phyloP scores from a whole-genome alignment of 1,284 basidiomycete species.

The Rhizoctonia solani region DNA sequence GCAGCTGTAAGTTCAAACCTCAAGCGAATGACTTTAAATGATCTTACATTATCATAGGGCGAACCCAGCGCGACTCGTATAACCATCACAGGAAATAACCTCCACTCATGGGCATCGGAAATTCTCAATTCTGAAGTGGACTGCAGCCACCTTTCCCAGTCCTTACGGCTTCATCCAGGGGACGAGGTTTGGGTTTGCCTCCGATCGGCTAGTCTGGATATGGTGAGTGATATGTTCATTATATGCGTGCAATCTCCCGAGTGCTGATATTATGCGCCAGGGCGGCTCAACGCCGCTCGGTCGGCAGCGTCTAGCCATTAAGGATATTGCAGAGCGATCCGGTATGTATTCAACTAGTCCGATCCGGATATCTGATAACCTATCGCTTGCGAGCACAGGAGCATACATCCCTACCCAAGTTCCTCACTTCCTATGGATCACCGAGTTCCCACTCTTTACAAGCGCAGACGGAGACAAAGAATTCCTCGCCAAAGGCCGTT shows the following conservation, averaged over 20 bases:
- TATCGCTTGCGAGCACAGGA: constrained; percentile 48
- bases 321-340: constrained; percentile 61
- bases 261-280: constrained; percentile 48
- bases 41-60: not conserved
- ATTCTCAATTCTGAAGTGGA: constrained; percentile 40
- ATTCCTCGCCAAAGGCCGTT: constrained; percentile 79
- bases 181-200: constrained; percentile 49
- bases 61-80: constrained; percentile 44
- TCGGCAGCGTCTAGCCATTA: constrained; percentile 68
- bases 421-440: constrained; percentile 93
- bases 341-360: constrained; percentile 52
- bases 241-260: not conserved
- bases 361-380: not conserved
- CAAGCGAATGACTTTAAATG: not conserved
- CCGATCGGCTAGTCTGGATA: not conserved
- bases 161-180: not conserved
- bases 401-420: constrained; percentile 56
- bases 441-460: constrained; percentile 94
- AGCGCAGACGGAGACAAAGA: constrained; percentile 86
- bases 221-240: not conserved
- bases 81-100: constrained; percentile 51
- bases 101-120: constrained; percentile 53
- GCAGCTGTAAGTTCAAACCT: not conserved
- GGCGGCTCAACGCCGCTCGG: constrained; percentile 86
- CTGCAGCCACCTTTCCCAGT: not conserved